A percentile compares a stretch with the other conserved stretches of the same genome.
phyloP scores from a whole-genome alignment of 2,329 filamentous ascomycete genomes.

The Rutstroemia sp. region DNA sequence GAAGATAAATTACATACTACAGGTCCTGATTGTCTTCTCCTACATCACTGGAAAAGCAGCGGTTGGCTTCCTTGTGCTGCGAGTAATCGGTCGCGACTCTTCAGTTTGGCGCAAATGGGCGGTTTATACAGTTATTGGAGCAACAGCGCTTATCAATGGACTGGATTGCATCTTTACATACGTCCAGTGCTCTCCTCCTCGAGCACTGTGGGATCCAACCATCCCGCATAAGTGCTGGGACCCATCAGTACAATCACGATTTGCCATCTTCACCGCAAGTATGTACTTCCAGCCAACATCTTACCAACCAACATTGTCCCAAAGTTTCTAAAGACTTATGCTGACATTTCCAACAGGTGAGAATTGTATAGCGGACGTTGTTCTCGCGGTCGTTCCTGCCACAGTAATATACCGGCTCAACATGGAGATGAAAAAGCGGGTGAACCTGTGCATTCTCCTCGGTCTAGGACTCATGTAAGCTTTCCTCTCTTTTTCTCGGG shows the following conservation, averaged over 20 bases:
- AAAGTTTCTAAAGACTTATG: neutral
- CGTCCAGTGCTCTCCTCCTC: constrained; percentile 1
- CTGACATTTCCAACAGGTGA: neutral
- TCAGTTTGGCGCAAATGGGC: constrained; percentile 4
- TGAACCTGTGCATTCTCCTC: constrained; percentile 4
- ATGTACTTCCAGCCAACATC: neutral
- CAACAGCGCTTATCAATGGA: neutral
- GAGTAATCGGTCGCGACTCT: constrained; percentile 4
- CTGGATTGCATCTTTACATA: constrained; percentile 3
- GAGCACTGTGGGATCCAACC: constrained; percentile 1
- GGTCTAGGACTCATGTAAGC: constrained; percentile 7
- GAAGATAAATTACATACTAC: constrained; percentile 4
- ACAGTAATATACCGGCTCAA: constrained; percentile 3
- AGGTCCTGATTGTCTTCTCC: neutral
- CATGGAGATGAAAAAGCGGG: constrained; percentile 6
- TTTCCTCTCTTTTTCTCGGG: neutral
- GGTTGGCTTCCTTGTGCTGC: constrained; percentile 5
- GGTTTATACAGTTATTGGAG: neutral
- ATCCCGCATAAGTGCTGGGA: constrained; percentile 2
- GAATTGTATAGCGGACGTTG: constrained; percentile 4
- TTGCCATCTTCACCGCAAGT: constrained; percentile 5
- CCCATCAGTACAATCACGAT: neutral
- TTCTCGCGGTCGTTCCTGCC: constrained; percentile 7
- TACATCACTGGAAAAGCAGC: neutral
- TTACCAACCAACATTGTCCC: no score